Conservation (phyloP, 192 early-diverging fungal species). For the Backusella tarrabulga region DNA sequence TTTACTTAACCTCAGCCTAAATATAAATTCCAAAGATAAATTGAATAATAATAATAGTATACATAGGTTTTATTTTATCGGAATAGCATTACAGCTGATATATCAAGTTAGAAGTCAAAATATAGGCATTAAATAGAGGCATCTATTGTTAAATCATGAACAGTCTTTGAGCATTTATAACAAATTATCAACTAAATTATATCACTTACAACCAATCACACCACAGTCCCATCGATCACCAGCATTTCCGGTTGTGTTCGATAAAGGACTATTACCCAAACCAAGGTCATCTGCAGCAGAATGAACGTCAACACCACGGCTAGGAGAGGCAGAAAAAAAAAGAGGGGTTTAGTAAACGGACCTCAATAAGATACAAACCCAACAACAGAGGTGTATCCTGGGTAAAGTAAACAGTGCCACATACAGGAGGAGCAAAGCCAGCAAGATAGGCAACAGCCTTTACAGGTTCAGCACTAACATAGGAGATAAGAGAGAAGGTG, state of each 20-base stretch:
- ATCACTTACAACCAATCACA: slow-evolving; percentile 63
- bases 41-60: neutral
- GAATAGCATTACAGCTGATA: neutral
- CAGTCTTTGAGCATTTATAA: neutral
- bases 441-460: slow-evolving; percentile 81
- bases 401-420: slow-evolving; percentile 67
- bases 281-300: slow-evolving; percentile 80
- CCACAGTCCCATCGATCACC: slow-evolving; percentile 82
- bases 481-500: neutral
- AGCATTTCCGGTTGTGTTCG: slow-evolving; percentile 77
- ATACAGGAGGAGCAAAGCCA: slow-evolving; percentile 51
- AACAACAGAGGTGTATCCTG: slow-evolving; percentile 70
- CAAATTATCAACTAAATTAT: neutral
- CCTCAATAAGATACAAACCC: slow-evolving; percentile 40
- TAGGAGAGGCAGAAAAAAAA: slow-evolving; percentile 10
- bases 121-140: neutral
- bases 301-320: slow-evolving; percentile 80
- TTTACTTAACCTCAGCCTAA: neutral
- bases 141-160: neutral
- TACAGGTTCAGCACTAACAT: neutral
- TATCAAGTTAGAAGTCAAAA: neutral
- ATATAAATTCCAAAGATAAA: neutral
- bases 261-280: slow-evolving; percentile 59
- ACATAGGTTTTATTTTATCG: neutral
- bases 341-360: slow-evolving; percentile 7